phyloP scores from a whole-genome alignment of 192 early-diverging fungal species.

The Lobosporangium transversale region DNA sequence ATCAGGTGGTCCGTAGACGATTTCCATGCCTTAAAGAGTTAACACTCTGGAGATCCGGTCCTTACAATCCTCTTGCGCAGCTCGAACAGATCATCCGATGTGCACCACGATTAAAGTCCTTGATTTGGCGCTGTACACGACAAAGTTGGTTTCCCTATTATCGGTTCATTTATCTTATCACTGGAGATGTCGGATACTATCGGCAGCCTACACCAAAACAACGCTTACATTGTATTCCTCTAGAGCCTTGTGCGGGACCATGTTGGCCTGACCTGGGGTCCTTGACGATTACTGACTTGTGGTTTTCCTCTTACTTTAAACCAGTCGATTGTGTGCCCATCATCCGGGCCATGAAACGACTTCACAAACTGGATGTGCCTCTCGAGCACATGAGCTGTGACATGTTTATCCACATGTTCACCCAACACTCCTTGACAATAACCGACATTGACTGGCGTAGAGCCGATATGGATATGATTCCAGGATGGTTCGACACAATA shows the following conservation, averaged over 20 bases:
- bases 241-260: neutral
- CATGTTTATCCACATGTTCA: neutral
- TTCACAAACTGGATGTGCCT: neutral
- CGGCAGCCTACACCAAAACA: neutral
- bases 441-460: neutral
- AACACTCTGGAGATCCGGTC: neutral
- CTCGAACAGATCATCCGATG: slow-evolving; percentile 1
- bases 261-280: slow-evolving; percentile 3
- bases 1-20: neutral
- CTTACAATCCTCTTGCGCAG: neutral
- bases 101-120: neutral
- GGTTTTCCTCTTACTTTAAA: neutral
- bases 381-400: neutral
- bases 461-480: neutral
- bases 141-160: neutral
- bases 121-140: neutral
- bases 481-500: neutral
- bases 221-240: neutral
- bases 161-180: slow-evolving; percentile 1
- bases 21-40: slow-evolving; percentile 9
- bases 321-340: neutral
- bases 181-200: neutral
- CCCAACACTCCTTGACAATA: neutral
- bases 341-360: neutral
- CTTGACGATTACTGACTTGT: neutral